Conservation (phyloP, 2,329 filamentous ascomycete species). For the Fusarium sp. region DNA sequence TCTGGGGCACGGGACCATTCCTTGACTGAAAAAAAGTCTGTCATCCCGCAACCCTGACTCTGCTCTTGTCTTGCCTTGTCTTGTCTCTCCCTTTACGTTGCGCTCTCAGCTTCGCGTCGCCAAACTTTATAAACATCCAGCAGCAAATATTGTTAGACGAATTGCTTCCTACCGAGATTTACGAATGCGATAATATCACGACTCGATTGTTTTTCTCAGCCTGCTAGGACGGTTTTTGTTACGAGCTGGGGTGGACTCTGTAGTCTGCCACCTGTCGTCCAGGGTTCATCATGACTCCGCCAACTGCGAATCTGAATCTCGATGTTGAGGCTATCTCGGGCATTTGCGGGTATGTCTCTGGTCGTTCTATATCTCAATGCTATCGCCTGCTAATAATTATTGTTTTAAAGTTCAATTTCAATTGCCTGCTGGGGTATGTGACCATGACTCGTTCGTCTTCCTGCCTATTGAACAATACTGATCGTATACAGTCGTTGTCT, state of each 20-base stretch:
- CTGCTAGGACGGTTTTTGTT: conserved; percentile 11
- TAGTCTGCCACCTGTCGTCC: conserved; percentile 31
- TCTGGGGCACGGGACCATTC: conserved; percentile 40
- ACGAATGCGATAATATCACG: conserved; percentile 23
- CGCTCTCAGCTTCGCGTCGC: conserved; percentile 10
- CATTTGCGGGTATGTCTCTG: conserved; percentile 78
- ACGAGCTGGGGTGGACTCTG: conserved; percentile 19
- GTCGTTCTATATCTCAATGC: conserved; percentile 42
- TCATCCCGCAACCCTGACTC: conserved; percentile 20
- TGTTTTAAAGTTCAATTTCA: conserved; percentile 78
- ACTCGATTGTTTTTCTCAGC: conserved; percentile 4
- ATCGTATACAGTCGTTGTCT: conserved; percentile 78
- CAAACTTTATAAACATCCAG: not conserved
- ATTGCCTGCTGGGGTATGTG: conserved; percentile 85
- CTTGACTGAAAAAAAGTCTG: conserved; percentile 44
- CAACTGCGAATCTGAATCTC: conserved; percentile 71
- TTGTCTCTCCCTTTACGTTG: conserved; percentile 36
- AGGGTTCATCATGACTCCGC: conserved; percentile 62
- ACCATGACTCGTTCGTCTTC: not conserved
- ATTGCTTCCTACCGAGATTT: not conserved
- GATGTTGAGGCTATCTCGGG: conserved; percentile 93
- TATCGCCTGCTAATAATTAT: conserved; percentile 20
- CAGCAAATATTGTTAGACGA: not conserved
- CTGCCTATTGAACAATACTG: conserved; percentile 23
- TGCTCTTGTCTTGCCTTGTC: not conserved